A percentile compares a stretch with the other conserved stretches of the same genome.
Conservation (phyloP, 495 filamentous ascomycete species). For the Parachaetomium inaequale region DNA sequence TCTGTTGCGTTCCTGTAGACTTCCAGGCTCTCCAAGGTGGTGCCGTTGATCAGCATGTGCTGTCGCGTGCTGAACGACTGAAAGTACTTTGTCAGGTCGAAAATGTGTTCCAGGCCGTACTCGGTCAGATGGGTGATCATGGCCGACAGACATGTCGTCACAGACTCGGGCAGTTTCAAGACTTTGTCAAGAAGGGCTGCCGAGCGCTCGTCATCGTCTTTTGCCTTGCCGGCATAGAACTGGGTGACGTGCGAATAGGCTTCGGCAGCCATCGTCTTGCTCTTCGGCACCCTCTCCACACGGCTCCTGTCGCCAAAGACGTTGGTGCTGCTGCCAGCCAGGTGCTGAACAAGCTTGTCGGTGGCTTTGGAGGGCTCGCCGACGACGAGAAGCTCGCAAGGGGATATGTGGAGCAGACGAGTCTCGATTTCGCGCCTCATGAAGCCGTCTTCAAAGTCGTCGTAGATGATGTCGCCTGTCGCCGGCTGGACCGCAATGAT, state of each 20-base stretch:
- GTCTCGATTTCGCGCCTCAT: slow-evolving; percentile 98
- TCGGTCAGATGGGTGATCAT: slow-evolving; percentile 95
- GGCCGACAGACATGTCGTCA: slow-evolving; percentile 87
- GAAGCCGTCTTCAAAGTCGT: slow-evolving; percentile 96
- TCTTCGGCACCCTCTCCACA: slow-evolving; percentile 71
- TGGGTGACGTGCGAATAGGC: slow-evolving; percentile 84
- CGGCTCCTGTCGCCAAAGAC: slow-evolving; percentile 89
- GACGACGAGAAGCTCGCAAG: slow-evolving; percentile 94
- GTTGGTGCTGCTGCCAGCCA: slow-evolving; percentile 81
- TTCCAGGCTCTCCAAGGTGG: slow-evolving; percentile 89
- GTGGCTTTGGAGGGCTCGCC: slow-evolving; percentile 89
- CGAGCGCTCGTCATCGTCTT: slow-evolving; percentile 49
- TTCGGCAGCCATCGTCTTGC: slow-evolving; percentile 79
- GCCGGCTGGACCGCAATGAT: slow-evolving; percentile 93
- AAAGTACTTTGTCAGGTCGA: slow-evolving; percentile 96
- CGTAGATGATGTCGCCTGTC: slow-evolving; percentile 94
- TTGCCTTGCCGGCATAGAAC: slow-evolving; percentile 90
- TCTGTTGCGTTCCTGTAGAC: slow-evolving; percentile 96
- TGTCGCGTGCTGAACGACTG: slow-evolving; percentile 91
- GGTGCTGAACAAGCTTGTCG: slow-evolving; percentile 85
- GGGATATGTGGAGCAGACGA: slow-evolving; percentile 86
- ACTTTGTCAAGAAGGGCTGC: slow-evolving; percentile 77
- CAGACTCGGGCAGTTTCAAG: slow-evolving; percentile 74
- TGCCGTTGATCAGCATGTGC: slow-evolving; percentile 95
- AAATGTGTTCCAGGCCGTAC: slow-evolving; percentile 93